Conservation (phyloP, 768 basidiomycete species). For the Termitomyces bulborhizus region DNA sequence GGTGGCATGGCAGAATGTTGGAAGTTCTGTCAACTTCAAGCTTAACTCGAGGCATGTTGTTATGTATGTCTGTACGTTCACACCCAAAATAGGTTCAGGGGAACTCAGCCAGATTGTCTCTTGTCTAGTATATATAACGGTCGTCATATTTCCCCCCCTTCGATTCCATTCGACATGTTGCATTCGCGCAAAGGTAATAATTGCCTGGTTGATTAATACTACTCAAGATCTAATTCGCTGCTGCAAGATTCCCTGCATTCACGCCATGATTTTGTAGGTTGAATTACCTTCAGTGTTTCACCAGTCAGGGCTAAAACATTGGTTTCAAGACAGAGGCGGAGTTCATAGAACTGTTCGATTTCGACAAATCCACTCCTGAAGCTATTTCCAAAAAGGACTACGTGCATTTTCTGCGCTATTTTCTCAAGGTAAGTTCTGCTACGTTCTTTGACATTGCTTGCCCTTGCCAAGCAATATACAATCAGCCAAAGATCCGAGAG, state of each 20-base stretch:
- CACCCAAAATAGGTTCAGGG: too few species aligned
- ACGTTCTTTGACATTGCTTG: too few species aligned
- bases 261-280: neutral
- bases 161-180: neutral
- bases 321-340: neutral
- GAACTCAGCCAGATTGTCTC: neutral
- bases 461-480: neutral
- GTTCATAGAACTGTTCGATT: neutral
- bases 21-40: too few species aligned
- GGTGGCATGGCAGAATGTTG: too few species aligned
- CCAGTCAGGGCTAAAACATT: neutral
- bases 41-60: too few species aligned
- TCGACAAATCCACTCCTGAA: neutral
- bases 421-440: neutral
- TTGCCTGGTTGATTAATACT: too few species aligned
- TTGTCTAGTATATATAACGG: neutral
- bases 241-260: neutral
- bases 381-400: neutral
- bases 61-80: too few species aligned
- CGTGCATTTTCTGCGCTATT: neutral
- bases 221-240: neutral
- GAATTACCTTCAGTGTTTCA: neutral
- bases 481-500: neutral
- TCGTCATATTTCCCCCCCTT: neutral
- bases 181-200: neutral